phyloP scores from a whole-genome alignment of 2,329 filamentous ascomycete genomes.

The Zarea fungicola region DNA sequence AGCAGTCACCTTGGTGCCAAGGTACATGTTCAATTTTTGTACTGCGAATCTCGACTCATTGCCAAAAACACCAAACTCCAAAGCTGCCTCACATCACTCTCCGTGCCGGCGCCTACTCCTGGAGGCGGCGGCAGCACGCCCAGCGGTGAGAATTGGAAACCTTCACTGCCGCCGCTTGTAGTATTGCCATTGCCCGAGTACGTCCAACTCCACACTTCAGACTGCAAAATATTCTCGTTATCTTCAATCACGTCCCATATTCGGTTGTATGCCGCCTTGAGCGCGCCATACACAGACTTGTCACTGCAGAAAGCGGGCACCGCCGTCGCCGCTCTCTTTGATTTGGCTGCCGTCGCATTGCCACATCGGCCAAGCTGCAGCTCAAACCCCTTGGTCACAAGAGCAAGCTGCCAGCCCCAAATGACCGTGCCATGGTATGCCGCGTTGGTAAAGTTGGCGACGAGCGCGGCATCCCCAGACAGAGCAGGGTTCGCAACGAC shows the following conservation, averaged over 20 bases:
- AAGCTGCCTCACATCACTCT: constrained; percentile 51
- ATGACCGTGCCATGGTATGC: constrained; percentile 59
- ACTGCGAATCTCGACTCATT: constrained; percentile 25
- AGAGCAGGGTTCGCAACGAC: constrained; percentile 59
- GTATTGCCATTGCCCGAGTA: constrained; percentile 35
- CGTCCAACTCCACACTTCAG: constrained; percentile 60
- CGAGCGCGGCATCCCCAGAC: constrained; percentile 40
- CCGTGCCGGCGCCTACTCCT: constrained; percentile 33
- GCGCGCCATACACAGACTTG: constrained; percentile 29
- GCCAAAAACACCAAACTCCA: constrained; percentile 56
- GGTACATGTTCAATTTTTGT: too few relatives aligned
- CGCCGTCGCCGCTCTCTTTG: neutral
- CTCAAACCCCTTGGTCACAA: constrained; percentile 58
- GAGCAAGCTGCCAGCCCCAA: constrained; percentile 60
- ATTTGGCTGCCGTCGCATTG: constrained; percentile 1
- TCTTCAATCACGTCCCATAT: constrained; percentile 57
- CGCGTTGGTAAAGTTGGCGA: constrained; percentile 48
- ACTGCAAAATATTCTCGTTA: constrained; percentile 45
- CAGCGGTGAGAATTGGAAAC: constrained; percentile 44
- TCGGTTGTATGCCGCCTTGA: constrained; percentile 49
- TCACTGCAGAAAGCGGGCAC: constrained; percentile 47
- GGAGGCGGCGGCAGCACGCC: constrained; percentile 44
- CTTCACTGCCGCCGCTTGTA: constrained; percentile 9
- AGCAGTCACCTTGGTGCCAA: too few relatives aligned
- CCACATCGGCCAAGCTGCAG: constrained; percentile 50